Evolutionary conservation across 306 rosid genomes (phyloP).

Genomic region (Trifolium subterraneum): DNA sequence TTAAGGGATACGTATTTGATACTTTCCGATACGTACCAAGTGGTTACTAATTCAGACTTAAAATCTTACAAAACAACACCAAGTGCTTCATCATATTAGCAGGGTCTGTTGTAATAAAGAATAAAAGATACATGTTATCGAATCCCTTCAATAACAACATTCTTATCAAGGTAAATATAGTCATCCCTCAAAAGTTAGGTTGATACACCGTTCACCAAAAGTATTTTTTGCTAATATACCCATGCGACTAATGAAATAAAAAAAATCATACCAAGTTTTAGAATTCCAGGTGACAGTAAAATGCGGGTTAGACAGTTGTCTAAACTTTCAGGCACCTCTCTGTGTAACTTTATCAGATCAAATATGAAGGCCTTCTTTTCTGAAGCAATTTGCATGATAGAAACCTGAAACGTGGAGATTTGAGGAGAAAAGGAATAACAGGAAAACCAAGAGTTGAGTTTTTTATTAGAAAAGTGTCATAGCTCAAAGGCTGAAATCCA

Average conservation of each 20-base stretch:
- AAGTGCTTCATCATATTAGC: constrained; percentile 4
- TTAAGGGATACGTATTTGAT: constrained; percentile 10
- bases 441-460: constrained; percentile 24
- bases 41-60: constrained; percentile 34
- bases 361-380: constrained; percentile 74
- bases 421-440: constrained; percentile 21
- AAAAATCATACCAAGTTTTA: constrained; percentile 83
- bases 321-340: constrained; percentile 66
- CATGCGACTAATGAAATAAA: constrained; percentile 25
- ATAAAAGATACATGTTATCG: not conserved
- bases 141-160: constrained; percentile 22
- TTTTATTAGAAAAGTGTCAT: constrained; percentile 33
- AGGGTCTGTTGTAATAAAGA: not conserved
- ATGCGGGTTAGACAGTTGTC: constrained; percentile 72
- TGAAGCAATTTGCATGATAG: constrained; percentile 94
- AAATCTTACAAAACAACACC: constrained; percentile 18
- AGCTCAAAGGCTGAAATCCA: constrained; percentile 1
- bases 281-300: constrained; percentile 74
- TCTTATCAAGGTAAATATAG: constrained; percentile 32
- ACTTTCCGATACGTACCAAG: not conserved
- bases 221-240: constrained; percentile 19
- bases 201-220: constrained; percentile 12
- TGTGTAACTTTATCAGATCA: constrained; percentile 79
- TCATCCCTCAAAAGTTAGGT: constrained; percentile 33
- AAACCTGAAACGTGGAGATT: constrained; percentile 71